phyloP scores from a whole-genome alignment of 305 asterid species.

The Fraxinus albicans region DNA sequence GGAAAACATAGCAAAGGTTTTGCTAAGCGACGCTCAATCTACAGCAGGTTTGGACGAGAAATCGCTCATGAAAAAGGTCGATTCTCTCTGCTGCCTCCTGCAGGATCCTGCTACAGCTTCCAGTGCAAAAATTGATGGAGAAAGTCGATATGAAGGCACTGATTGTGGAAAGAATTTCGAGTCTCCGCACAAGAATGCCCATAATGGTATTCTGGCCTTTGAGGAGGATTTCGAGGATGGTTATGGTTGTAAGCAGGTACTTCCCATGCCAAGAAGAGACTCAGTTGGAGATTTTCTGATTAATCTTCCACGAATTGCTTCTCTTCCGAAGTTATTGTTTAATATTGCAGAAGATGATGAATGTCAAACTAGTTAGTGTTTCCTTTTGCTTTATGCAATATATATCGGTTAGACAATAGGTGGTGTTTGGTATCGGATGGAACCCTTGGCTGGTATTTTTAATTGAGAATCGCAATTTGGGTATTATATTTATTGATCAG shows the following conservation, averaged over 20 bases:
- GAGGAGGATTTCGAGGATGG: constrained; percentile 25
- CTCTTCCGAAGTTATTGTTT: constrained; percentile 57
- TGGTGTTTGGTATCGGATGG: neutral
- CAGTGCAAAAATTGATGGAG: constrained; percentile 33
- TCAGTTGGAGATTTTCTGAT: constrained; percentile 66
- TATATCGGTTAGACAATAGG: neutral
- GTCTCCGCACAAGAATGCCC: constrained; percentile 19
- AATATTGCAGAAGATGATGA: constrained; percentile 42
- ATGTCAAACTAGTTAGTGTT: constrained; percentile 27
- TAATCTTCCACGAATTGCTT: constrained; percentile 72
- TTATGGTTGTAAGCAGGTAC: constrained; percentile 28
- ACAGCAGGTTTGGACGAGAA: constrained; percentile 61
- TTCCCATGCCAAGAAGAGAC: constrained; percentile 56
- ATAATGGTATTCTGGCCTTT: constrained; percentile 12
- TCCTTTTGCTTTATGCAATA: neutral
- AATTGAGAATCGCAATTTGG: neutral
- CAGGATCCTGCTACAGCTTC: constrained; percentile 55
- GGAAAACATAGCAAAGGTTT: constrained; percentile 54
- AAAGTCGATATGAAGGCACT: constrained; percentile 26
- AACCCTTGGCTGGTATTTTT: neutral
- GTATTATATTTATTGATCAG: neutral
- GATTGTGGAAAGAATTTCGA: constrained; percentile 30
- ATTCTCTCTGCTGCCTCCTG: constrained; percentile 71
- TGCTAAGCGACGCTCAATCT: constrained; percentile 58
- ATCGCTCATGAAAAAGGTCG: constrained; percentile 78